Evolutionary conservation across 2,329 filamentous ascomycete species (phyloP).

Genomic region (Eutypa lata): DNA sequence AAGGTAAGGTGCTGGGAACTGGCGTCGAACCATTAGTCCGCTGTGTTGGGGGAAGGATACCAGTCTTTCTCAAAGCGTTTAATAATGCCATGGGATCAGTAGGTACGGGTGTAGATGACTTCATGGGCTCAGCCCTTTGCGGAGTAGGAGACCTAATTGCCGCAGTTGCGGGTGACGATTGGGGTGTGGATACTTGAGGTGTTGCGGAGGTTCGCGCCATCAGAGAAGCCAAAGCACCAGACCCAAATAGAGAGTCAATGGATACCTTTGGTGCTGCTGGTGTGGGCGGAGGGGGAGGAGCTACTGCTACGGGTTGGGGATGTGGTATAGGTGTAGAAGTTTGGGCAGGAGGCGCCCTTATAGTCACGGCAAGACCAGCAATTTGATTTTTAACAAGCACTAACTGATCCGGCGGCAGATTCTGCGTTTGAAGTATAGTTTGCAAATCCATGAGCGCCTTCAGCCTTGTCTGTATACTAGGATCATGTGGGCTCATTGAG

Average conservation of each 20-base stretch:
- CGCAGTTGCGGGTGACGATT: conserved; percentile 36
- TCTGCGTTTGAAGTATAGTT: conserved; percentile 72
- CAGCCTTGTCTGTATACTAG: conserved; percentile 72
- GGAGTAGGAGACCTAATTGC: conserved; percentile 50
- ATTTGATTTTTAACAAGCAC: conserved; percentile 83
- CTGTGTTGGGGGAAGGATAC: conserved; percentile 52
- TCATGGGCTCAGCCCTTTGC: conserved; percentile 38
- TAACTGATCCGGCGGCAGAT: conserved; percentile 76
- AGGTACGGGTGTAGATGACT: conserved; percentile 31
- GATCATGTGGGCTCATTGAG: conserved; percentile 72
- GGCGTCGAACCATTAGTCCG: conserved; percentile 25
- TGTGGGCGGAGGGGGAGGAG: conserved; percentile 32
- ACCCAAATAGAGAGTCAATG: conserved; percentile 57
- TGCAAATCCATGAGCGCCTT: conserved; percentile 85
- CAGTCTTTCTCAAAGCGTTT: conserved; percentile 65
- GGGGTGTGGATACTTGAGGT: conserved; percentile 45
- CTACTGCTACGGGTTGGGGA: conserved; percentile 33
- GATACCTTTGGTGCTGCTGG: conserved; percentile 39
- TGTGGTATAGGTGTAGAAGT: conserved; percentile 36
- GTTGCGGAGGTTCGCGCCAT: conserved; percentile 53
- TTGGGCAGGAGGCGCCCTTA: conserved; percentile 47
- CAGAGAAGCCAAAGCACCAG: conserved; percentile 57
- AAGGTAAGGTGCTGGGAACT: conserved; percentile 36
- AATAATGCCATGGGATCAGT: conserved; percentile 58
- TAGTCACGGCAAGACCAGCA: conserved; percentile 67